Evolutionary conservation across 1,284 basidiomycete species (phyloP).

Genomic region (Moesziomyces aphidis): DNA sequence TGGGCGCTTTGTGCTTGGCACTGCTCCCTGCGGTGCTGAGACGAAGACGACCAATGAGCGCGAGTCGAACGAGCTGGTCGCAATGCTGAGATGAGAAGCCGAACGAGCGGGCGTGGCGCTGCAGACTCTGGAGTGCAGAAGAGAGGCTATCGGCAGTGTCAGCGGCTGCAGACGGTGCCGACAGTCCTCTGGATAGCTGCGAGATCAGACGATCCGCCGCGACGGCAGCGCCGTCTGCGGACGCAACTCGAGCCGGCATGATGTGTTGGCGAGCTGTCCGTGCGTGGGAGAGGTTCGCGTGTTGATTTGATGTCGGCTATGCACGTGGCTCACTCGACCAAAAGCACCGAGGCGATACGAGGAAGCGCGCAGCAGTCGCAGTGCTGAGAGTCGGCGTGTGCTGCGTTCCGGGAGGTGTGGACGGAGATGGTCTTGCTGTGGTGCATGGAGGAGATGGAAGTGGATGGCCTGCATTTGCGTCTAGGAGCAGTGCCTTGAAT

Average conservation of each 20-base stretch:
- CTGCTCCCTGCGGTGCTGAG: constrained; percentile 6
- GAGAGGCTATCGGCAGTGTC: constrained; percentile 11
- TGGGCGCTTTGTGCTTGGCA: constrained; percentile 27
- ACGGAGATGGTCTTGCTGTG: too few species aligned
- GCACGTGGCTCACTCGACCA: not conserved
- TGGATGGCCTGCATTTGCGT: not conserved
- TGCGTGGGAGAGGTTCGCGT: not conserved
- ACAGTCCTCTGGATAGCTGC: constrained; percentile 24
- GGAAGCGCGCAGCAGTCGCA: not conserved
- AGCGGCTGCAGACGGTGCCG: constrained; percentile 14
- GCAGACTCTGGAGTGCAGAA: constrained; percentile 8
- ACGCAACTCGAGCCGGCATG: constrained; percentile 29
- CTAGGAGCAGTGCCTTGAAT: not conserved
- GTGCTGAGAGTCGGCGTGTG: too few species aligned
- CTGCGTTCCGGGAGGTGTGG: too few species aligned
- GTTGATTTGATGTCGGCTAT: not conserved
- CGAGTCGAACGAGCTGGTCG: constrained; percentile 36
- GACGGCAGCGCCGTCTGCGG: constrained; percentile 7
- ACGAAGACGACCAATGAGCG: constrained; percentile 26
- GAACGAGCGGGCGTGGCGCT: constrained; percentile 27
- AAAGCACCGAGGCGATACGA: not conserved
- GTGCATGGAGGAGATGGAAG: not conserved
- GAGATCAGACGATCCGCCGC: constrained; percentile 29
- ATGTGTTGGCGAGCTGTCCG: not conserved
- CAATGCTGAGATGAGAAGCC: constrained; percentile 41